A percentile compares a stretch with the other conserved stretches of the same genome.
Conservation (phyloP, 345 rosid species). For the Nephelium lappaceum region DNA sequence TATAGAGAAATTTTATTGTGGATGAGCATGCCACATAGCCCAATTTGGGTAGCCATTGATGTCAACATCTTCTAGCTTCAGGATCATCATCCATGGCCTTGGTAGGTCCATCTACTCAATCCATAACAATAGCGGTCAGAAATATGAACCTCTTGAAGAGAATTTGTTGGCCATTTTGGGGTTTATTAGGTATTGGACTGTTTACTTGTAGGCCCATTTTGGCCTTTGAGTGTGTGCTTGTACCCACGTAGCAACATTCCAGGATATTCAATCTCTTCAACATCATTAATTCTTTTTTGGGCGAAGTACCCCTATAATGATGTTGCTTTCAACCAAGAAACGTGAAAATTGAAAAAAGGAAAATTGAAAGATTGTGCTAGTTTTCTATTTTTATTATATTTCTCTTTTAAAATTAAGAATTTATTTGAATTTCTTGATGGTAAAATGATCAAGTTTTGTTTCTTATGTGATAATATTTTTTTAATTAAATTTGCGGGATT, state of each 20-base stretch:
- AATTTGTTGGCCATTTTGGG: not conserved
- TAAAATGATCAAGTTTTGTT: too few species aligned
- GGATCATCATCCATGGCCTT: not conserved
- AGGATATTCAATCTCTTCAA: not conserved
- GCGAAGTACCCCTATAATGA: not conserved
- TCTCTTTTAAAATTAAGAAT: too few species aligned
- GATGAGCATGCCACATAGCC: not conserved
- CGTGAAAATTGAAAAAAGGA: too few species aligned
- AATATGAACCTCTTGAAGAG: not conserved
- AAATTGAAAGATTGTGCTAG: too few species aligned
- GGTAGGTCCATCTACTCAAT: constrained; percentile 10
- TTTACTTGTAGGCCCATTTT: not conserved
- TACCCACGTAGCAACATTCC: not conserved
- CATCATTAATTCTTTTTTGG: too few species aligned
- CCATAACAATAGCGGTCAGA: not conserved
- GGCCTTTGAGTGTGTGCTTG: not conserved
- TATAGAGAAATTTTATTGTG: not conserved
- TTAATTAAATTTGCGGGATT: too few species aligned
- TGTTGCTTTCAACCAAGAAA: too few species aligned
- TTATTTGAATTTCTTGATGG: too few species aligned
- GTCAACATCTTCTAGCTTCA: constrained; percentile 10
- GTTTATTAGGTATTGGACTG: too few species aligned
- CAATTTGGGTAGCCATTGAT: not conserved
- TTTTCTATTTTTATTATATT: too few species aligned
- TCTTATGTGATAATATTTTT: not conserved